Conservation (phyloP, 257 asterid species). For the Pogostemon cablin region DNA sequence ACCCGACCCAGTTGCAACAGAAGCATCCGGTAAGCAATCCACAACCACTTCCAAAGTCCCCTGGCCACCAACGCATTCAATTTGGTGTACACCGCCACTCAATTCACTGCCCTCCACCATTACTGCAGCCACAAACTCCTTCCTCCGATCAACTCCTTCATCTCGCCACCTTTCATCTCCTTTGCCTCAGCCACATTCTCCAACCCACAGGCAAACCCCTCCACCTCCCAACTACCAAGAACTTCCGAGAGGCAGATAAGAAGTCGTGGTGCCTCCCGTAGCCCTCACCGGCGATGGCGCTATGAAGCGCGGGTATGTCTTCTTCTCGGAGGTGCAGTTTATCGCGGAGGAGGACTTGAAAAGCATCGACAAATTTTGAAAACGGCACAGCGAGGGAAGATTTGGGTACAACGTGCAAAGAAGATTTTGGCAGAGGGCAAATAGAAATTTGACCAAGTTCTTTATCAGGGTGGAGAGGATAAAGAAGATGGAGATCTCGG, state of each 20-base stretch:
- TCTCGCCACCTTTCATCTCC: constrained; percentile 33
- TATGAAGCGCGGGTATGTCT: constrained; percentile 73
- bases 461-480: constrained; percentile 81
- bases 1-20: too few species aligned
- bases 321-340: constrained; percentile 93
- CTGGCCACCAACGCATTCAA: constrained; percentile 73
- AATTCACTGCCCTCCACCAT: constrained; percentile 40
- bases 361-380: constrained; percentile 73
- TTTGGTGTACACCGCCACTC: constrained; percentile 59
- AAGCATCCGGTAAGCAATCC: too few species aligned
- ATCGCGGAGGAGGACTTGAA: constrained; percentile 53
- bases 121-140: constrained; percentile 21
- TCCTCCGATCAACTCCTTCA: constrained; percentile 38
- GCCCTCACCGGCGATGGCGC: constrained; percentile 83
- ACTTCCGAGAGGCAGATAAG: constrained; percentile 87
- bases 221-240: constrained; percentile 43
- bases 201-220: constrained; percentile 41
- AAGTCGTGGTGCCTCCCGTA: constrained; percentile 85
- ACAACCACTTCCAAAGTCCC: too few species aligned
- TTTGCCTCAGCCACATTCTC: constrained; percentile 35
- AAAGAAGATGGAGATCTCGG: constrained; percentile 71
- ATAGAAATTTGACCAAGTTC: constrained; percentile 27
- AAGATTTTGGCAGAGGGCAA: constrained; percentile 60
- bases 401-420: constrained; percentile 89
- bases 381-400: constrained; percentile 50